Percentiles rank a stretch among this genome's conserved stretches.
Evolutionary conservation across 148 eudicot genomes (phyloP).

Genomic region (Beta vulgaris): DNA sequence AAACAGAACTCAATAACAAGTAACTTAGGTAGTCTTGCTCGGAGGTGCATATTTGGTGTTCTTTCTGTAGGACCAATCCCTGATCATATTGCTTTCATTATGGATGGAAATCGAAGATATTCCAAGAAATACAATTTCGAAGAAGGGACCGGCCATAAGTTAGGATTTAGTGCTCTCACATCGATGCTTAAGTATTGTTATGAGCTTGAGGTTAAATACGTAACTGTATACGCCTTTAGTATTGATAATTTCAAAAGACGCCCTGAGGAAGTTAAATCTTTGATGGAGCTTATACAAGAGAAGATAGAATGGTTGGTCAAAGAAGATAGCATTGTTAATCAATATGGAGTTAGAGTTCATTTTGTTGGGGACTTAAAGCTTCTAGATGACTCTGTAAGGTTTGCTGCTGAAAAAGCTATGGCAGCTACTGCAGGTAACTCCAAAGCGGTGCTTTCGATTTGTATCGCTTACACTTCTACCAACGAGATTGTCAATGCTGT

Average conservation of each 20-base stretch:
- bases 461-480: constrained; percentile 67
- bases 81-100: constrained; percentile 60
- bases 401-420: constrained; percentile 64
- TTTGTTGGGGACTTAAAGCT: constrained; percentile 58
- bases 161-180: constrained; percentile 49
- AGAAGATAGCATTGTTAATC: constrained; percentile 61
- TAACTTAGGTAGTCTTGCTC: constrained; percentile 22
- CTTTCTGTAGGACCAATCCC: constrained; percentile 58
- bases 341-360: constrained; percentile 59
- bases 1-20: constrained; percentile 18
- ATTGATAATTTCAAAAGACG: constrained; percentile 65
- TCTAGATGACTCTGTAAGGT: constrained; percentile 46
- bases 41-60: constrained; percentile 43
- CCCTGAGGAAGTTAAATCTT: constrained; percentile 56
- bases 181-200: constrained; percentile 52
- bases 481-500: constrained; percentile 70
- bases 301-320: constrained; percentile 52
- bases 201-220: constrained; percentile 53
- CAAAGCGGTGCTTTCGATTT: constrained; percentile 50
- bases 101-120: constrained; percentile 79
- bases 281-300: constrained; percentile 64
- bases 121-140: constrained; percentile 45
- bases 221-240: constrained; percentile 67
- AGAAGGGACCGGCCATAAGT: constrained; percentile 55
- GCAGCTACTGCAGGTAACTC: constrained; percentile 49